phyloP scores from a whole-genome alignment of 495 filamentous ascomycete genomes.

The Zalerion maritima region DNA sequence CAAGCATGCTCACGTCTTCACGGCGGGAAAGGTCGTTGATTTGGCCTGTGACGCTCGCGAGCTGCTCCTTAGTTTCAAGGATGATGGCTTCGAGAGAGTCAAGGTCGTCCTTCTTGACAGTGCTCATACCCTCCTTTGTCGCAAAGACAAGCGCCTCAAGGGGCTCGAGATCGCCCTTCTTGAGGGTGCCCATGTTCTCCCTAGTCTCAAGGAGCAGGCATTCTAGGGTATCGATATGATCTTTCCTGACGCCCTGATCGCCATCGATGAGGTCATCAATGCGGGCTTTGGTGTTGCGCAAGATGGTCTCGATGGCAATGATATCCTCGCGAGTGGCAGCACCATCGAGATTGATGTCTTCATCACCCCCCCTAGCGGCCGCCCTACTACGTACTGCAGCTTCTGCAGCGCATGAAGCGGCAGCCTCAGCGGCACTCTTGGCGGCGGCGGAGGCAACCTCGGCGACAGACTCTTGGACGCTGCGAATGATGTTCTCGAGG shows the following conservation, averaged over 20 bases:
- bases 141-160: constrained; percentile 49
- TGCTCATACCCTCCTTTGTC: too few species aligned
- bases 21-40: constrained; percentile 54
- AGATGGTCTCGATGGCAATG: constrained; percentile 74
- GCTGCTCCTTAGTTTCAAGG: constrained; percentile 51
- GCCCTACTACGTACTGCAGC: too few species aligned
- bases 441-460: constrained; percentile 28
- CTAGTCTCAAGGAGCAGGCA: constrained; percentile 41
- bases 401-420: constrained; percentile 22
- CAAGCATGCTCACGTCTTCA: constrained; percentile 61
- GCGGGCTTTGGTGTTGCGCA: constrained; percentile 69
- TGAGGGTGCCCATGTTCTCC: constrained; percentile 40
- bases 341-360: constrained; percentile 24
- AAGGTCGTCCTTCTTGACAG: constrained; percentile 48
- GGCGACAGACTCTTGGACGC: constrained; percentile 42
- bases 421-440: too few species aligned
- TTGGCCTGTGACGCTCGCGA: constrained; percentile 42
- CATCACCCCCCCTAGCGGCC: too few species aligned
- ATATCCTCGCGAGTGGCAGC: constrained; percentile 57
- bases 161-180: constrained; percentile 47
- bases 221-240: constrained; percentile 56
- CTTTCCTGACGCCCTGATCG: constrained; percentile 47
- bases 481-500: constrained; percentile 13
- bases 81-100: constrained; percentile 56
- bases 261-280: constrained; percentile 65